These are phyloP conservation scores for Dioscorea dumetorum DNA, from an alignment of 106 monocot genomes.

Conservation along the genomic window DNA sequence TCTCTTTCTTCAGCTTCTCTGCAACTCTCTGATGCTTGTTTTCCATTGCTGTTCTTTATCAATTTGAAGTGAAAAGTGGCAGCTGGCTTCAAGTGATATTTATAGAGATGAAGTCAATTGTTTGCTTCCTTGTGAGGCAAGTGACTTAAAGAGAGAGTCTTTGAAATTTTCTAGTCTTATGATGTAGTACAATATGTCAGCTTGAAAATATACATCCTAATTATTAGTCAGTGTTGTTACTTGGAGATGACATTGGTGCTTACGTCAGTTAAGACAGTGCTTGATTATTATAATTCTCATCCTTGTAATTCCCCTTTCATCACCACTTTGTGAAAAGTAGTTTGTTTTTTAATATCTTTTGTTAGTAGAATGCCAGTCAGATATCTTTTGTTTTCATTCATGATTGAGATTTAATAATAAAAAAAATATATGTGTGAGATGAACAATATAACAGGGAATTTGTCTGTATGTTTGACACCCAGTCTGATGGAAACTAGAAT, in stretches of 20 bases:
- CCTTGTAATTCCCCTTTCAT: too few species aligned
- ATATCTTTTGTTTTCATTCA: too few species aligned
- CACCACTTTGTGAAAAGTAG: too few species aligned
- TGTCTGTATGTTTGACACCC: too few species aligned
- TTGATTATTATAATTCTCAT: too few species aligned
- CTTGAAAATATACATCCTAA: neutral
- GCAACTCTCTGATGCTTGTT: neutral
- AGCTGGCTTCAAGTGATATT: neutral
- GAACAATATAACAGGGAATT: too few species aligned
- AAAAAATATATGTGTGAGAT: too few species aligned
- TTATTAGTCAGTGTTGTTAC: neutral
- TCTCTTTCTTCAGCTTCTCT: neutral
- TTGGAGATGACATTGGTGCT: neutral
- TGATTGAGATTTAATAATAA: too few species aligned
- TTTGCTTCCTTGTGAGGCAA: neutral
- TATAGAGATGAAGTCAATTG: neutral
- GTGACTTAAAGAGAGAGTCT: neutral
- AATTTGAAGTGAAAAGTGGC: neutral
- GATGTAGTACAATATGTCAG: neutral
- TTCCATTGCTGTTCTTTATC: neutral
- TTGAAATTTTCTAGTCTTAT: neutral
- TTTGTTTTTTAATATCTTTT: too few species aligned
- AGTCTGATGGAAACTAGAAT: neutral
- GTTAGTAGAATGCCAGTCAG: too few species aligned
- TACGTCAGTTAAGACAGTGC: too few species aligned